Conservation (phyloP, 192 early-diverging fungal genomes). For the Cetraspora pellucida region DNA sequence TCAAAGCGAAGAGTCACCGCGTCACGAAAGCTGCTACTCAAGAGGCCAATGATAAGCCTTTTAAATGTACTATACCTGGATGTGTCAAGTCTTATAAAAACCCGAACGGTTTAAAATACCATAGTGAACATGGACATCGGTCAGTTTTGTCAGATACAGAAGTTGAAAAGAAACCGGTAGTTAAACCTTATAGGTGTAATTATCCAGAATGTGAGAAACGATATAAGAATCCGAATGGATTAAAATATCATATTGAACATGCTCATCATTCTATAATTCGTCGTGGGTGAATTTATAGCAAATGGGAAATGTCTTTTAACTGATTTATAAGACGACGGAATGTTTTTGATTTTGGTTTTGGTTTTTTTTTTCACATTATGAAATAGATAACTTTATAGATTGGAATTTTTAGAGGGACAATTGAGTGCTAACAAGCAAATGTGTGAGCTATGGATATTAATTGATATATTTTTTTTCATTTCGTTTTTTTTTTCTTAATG, state of each 20-base stretch:
- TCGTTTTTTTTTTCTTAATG: no score
- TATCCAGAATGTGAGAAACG: slow-evolving; percentile 85
- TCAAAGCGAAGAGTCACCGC: slow-evolving; percentile 9
- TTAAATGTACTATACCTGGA: slow-evolving; percentile 78
- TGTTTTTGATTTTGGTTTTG: no score
- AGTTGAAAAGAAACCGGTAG: slow-evolving; percentile 54
- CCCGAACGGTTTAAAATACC: slow-evolving; percentile 97
- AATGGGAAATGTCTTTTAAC: no score
- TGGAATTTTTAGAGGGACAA: no score
- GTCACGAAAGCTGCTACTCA: slow-evolving; percentile 16
- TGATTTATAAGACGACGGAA: no score
- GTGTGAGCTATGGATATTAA: no score
- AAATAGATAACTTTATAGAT: no score
- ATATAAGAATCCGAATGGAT: slow-evolving; percentile 96
- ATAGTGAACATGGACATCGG: slow-evolving; percentile 92
- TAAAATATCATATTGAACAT: slow-evolving; percentile 95
- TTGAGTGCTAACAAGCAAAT: no score
- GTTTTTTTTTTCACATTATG: no score
- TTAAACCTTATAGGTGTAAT: slow-evolving; percentile 77
- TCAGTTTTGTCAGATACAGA: slow-evolving; percentile 49
- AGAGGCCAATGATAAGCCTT: slow-evolving; percentile 68
- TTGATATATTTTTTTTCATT: no score
- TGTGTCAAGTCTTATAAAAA: slow-evolving; percentile 98
- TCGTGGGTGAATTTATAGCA: neutral
- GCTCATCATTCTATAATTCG: slow-evolving; percentile 47